A percentile compares a stretch with the other conserved stretches of the same genome.
phyloP scores from a whole-genome alignment of 306 rosid genomes.

The Quercus berberidifolia region DNA sequence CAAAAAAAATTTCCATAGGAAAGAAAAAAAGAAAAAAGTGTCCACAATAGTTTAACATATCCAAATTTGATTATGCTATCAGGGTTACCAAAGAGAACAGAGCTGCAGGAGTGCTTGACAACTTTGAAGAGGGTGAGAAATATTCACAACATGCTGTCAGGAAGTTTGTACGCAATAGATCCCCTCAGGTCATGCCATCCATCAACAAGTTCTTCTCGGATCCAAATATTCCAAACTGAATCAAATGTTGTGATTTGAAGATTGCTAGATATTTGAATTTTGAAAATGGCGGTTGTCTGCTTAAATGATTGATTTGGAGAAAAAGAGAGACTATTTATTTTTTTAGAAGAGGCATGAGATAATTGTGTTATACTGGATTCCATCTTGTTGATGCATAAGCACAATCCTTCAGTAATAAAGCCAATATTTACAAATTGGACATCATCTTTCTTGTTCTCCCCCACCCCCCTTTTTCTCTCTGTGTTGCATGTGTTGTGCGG shows the following conservation, averaged over 20 bases:
- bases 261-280: background rate
- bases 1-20: background rate
- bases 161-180: slow-evolving; percentile 62
- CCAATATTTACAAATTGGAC: background rate
- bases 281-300: slow-evolving; percentile 14
- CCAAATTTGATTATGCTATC: background rate
- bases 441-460: background rate
- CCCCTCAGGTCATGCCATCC: slow-evolving; percentile 81
- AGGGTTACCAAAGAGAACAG: slow-evolving; percentile 19
- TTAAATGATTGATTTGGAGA: background rate
- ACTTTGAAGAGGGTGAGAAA: slow-evolving; percentile 48
- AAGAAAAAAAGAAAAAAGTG: background rate
- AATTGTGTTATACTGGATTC: background rate
- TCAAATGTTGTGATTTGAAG: background rate
- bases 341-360: background rate
- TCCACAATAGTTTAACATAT: background rate
- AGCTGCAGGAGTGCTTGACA: slow-evolving; percentile 88
- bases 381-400: background rate
- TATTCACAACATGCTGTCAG: slow-evolving; percentile 34
- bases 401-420: background rate
- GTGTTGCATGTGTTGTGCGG: background rate
- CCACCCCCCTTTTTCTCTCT: background rate
- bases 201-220: slow-evolving; percentile 87
- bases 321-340: background rate
- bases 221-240: slow-evolving; percentile 37